phyloP scores from a whole-genome alignment of 2,329 filamentous ascomycete species.

The Neofusicoccum laricinum region DNA sequence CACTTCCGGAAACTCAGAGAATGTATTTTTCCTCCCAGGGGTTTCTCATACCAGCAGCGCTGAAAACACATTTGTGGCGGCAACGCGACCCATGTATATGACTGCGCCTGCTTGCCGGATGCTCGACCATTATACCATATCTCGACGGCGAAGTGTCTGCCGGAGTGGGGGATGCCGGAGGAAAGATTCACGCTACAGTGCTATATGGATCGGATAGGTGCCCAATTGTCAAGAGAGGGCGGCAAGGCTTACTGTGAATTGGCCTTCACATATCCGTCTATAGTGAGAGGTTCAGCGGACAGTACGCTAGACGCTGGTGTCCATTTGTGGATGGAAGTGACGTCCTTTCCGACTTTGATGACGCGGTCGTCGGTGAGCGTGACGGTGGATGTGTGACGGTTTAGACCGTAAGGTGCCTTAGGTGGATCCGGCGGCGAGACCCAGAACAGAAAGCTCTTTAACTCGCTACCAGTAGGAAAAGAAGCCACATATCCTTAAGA shows the following conservation, averaged over 20 bases:
- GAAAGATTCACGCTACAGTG: conserved; percentile 40
- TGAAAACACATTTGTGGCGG: conserved; percentile 55
- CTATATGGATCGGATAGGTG: not conserved
- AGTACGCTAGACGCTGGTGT: conserved; percentile 63
- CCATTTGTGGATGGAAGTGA: conserved; percentile 66
- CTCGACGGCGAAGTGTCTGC: conserved; percentile 65
- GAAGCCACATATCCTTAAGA: too few species aligned
- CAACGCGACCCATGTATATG: conserved; percentile 68
- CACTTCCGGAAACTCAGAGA: conserved; percentile 45
- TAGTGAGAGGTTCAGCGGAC: conserved; percentile 56
- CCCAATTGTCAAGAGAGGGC: not conserved
- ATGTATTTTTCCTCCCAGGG: conserved; percentile 9
- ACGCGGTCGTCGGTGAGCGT: conserved; percentile 41
- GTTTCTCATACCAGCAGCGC: conserved; percentile 23
- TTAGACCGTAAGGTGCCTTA: too few species aligned
- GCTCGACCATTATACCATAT: conserved; percentile 68
- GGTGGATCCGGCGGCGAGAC: too few species aligned
- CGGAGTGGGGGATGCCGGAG: conserved; percentile 52
- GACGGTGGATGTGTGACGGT: conserved; percentile 46
- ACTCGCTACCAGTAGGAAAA: too few species aligned
- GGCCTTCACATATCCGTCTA: conserved; percentile 65
- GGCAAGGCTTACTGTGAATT: conserved; percentile 48
- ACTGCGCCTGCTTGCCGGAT: conserved; percentile 77
- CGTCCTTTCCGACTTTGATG: conserved; percentile 61
- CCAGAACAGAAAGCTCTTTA: too few species aligned